These are phyloP conservation scores for Boeremia lycopersici DNA, from an alignment of 2,329 filamentous ascomycete species.

Conservation along the genomic window DNA sequence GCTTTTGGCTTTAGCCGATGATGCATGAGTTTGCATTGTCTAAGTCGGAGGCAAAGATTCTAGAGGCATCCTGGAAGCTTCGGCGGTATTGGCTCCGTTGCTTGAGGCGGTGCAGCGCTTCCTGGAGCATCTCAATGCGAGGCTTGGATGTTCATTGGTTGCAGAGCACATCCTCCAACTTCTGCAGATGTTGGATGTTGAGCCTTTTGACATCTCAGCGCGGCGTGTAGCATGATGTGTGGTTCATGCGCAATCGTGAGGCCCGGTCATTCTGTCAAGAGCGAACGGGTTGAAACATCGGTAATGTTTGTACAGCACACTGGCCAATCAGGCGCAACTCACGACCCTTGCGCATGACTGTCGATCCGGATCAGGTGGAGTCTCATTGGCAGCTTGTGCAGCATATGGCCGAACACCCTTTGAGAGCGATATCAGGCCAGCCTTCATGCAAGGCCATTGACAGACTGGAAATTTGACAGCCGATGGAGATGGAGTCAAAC, in stretches of 20 bases:
- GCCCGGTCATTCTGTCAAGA: conserved; percentile 25
- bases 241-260: conserved; percentile 25
- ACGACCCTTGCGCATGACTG: conserved; percentile 30
- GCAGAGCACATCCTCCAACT: conserved; percentile 3
- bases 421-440: conserved; percentile 18
- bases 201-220: conserved; percentile 8
- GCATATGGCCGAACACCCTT: conserved; percentile 21
- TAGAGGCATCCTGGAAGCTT: conserved; percentile 18
- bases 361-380: conserved; percentile 26
- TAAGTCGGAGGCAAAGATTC: conserved; percentile 25
- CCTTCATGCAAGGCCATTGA: conserved; percentile 19
- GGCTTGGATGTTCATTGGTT: conserved; percentile 27
- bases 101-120: conserved; percentile 43
- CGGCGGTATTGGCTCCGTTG: conserved; percentile 19
- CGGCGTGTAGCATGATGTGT: conserved; percentile 16
- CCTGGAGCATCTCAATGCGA: conserved; percentile 25
- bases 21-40: conserved; percentile 23
- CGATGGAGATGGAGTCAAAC: conserved; percentile 9
- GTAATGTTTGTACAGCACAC: conserved; percentile 25
- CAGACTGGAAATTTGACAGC: conserved; percentile 12
- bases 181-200: conserved; percentile 6
- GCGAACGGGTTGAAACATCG: conserved; percentile 36
- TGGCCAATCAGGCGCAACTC: conserved; percentile 20
- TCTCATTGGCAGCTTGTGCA: conserved; percentile 7
- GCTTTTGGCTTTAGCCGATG: conserved; percentile 22